Evolutionary conservation across 257 asterid genomes (phyloP).

Genomic region (Cynanchum wilfordii): DNA sequence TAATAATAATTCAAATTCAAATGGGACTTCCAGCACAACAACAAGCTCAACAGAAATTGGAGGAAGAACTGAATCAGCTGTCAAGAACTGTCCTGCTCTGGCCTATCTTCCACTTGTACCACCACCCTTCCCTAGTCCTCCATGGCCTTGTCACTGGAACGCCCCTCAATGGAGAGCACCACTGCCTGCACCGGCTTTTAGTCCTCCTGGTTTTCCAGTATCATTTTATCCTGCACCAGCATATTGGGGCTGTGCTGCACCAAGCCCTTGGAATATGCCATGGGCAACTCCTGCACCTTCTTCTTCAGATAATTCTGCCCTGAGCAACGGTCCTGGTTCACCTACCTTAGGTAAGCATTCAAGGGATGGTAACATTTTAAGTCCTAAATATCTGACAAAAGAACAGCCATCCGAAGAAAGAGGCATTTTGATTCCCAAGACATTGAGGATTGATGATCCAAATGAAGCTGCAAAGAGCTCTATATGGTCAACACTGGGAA

Average conservation of each 20-base stretch:
- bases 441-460: slow-evolving; percentile 58
- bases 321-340: slow-evolving; percentile 19
- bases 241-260: slow-evolving; percentile 41
- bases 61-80: slow-evolving; percentile 4
- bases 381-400: slow-evolving; percentile 13
- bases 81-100: slow-evolving; percentile 10
- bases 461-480: slow-evolving; percentile 68
- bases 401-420: slow-evolving; percentile 14
- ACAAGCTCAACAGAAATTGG: slow-evolving; percentile 15
- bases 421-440: slow-evolving; percentile 39
- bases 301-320: slow-evolving; percentile 20
- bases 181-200: slow-evolving; percentile 27
- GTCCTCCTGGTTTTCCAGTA: slow-evolving; percentile 38
- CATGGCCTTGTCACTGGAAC: slow-evolving; percentile 33
- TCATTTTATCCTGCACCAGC: slow-evolving; percentile 49
- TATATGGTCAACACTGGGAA: slow-evolving; percentile 45
- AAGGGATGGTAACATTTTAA: slow-evolving; percentile 36
- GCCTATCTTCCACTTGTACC: slow-evolving; percentile 18
- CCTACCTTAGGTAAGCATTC: slow-evolving; percentile 50
- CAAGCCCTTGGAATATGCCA: slow-evolving; percentile 32
- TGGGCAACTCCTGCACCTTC: slow-evolving; percentile 23
- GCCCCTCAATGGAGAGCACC: slow-evolving; percentile 36
- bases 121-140: slow-evolving; percentile 14
- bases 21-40: slow-evolving; percentile 13
- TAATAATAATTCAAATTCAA: slow-evolving; percentile 12